Evolutionary conservation across 1,284 basidiomycete genomes (phyloP).

Genomic region (Fomitopsis schrenkii): DNA sequence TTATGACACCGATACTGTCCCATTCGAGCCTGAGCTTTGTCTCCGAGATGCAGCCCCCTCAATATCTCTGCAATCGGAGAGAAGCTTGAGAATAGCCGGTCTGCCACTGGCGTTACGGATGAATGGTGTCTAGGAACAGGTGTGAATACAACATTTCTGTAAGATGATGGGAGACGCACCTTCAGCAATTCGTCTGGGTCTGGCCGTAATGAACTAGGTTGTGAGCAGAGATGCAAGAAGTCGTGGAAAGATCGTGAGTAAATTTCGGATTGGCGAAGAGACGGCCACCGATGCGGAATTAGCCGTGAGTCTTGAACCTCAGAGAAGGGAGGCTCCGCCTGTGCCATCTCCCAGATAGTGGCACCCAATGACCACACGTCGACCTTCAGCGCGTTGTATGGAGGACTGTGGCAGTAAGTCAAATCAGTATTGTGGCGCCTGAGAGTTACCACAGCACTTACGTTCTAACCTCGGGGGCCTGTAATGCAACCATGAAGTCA

Average conservation of each 20-base stretch:
- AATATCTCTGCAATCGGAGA: conserved; percentile 63
- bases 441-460: conserved; percentile 28
- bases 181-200: conserved; percentile 53
- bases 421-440: neutral
- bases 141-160: neutral
- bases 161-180: conserved; percentile 36
- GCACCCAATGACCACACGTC: conserved; percentile 81
- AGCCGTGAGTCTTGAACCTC: conserved; percentile 43
- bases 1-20: conserved; percentile 29
- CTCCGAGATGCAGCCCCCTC: conserved; percentile 48
- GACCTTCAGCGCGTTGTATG: conserved; percentile 70
- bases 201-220: conserved; percentile 54
- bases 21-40: conserved; percentile 32
- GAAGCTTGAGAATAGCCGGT: conserved; percentile 56
- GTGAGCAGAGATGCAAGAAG: conserved; percentile 65
- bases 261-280: conserved; percentile 50
- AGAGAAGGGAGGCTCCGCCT: conserved; percentile 69
- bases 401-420: conserved; percentile 38
- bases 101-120: conserved; percentile 67
- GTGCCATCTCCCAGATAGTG: conserved; percentile 77
- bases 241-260: conserved; percentile 72
- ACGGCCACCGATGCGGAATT: conserved; percentile 60
- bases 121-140: conserved; percentile 46
- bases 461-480: conserved; percentile 66
- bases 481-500: neutral